These are phyloP conservation scores for Thelonectria discophora DNA, from an alignment of 2,329 filamentous ascomycete species.

Conservation along the genomic window DNA sequence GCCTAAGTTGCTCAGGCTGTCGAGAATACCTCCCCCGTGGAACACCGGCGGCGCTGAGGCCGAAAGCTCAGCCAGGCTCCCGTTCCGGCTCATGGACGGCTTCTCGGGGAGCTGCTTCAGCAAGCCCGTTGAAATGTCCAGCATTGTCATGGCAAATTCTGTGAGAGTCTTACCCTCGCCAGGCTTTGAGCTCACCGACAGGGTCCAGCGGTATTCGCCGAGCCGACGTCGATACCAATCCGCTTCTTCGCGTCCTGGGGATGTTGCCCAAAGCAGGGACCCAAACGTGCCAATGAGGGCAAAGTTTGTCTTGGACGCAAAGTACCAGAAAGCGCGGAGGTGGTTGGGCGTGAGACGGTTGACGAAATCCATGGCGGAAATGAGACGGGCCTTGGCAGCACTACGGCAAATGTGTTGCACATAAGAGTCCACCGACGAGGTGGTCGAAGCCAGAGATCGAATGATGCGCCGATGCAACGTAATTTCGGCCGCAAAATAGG, in stretches of 20 bases:
- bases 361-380: constrained; percentile 97
- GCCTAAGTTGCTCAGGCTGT: constrained; percentile 54
- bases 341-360: constrained; percentile 89
- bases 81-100: constrained; percentile 68
- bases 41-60: constrained; percentile 45
- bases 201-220: constrained; percentile 92
- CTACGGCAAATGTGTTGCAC: constrained; percentile 91
- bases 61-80: constrained; percentile 59
- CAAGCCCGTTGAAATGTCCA: constrained; percentile 75
- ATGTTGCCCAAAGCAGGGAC: constrained; percentile 87
- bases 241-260: constrained; percentile 85
- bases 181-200: constrained; percentile 84
- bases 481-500: constrained; percentile 94
- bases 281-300: constrained; percentile 95
- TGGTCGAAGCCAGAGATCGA: constrained; percentile 69
- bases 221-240: constrained; percentile 90
- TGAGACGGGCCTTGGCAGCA: constrained; percentile 91
- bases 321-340: constrained; percentile 92
- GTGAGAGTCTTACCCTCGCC: constrained; percentile 66
- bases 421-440: constrained; percentile 72
- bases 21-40: constrained; percentile 48
- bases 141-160: constrained; percentile 79
- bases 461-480: constrained; percentile 92
- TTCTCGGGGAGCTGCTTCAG: constrained; percentile 77
- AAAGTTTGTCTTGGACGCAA: constrained; percentile 88